Evolutionary conservation across 768 basidiomycete species (phyloP).

Genomic region (Amanita exitialis): DNA sequence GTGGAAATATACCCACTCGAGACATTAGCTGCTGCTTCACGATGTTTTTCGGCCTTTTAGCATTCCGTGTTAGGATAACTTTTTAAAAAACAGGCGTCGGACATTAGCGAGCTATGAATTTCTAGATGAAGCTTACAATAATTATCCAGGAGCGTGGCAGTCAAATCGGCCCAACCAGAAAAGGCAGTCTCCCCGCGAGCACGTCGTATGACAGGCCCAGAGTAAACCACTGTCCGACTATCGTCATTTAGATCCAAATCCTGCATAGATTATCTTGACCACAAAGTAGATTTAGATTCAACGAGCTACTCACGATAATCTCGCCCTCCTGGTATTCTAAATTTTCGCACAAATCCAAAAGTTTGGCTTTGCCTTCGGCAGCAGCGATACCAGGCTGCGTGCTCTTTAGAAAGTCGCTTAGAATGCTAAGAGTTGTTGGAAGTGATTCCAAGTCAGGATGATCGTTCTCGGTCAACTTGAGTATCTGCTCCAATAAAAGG

Average conservation of each 20-base stretch:
- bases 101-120: not conserved
- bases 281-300: not conserved
- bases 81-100: constrained; percentile 14
- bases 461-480: constrained; percentile 56
- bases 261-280: constrained; percentile 24
- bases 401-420: constrained; percentile 69
- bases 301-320: constrained; percentile 48
- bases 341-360: constrained; percentile 73
- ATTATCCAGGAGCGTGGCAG: constrained; percentile 65
- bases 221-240: constrained; percentile 60
- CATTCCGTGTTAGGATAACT: constrained; percentile 62
- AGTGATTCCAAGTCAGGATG: constrained; percentile 75
- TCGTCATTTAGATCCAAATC: constrained; percentile 79
- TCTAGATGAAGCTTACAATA: constrained; percentile 39
- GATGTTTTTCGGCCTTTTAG: constrained; percentile 37
- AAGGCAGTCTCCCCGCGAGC: constrained; percentile 56
- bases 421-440: constrained; percentile 57
- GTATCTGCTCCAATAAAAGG: constrained; percentile 61
- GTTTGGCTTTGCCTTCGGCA: constrained; percentile 86
- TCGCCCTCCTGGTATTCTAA: constrained; percentile 70
- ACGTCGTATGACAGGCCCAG: constrained; percentile 52
- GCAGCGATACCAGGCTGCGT: constrained; percentile 87
- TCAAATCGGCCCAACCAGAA: constrained; percentile 62
- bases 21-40: constrained; percentile 48
- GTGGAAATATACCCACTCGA: constrained; percentile 36